Evolutionary conservation across 2,329 filamentous ascomycete genomes (phyloP), one percentile per base, ranked within the genome.

Genomic region (Penicillium concentricum): DNA sequence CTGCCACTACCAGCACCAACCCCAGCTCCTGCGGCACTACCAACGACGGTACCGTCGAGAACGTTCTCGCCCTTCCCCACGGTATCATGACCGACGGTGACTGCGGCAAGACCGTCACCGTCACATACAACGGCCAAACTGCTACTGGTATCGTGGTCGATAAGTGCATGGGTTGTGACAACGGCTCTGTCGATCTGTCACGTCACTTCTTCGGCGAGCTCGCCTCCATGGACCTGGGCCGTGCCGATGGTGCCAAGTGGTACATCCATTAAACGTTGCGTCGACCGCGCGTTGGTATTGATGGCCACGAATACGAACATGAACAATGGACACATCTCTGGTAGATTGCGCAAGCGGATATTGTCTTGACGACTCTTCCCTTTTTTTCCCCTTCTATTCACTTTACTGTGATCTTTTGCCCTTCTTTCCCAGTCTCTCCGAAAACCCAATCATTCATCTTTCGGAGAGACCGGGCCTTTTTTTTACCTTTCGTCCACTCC

Each of bases 161-260:
- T 79, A 91, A 90, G 78, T 94, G 90, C 80, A 83, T 84, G 75
- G 87, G 87, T 65, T 94, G 90, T 73, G 67, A 47, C 59, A 51
- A 66, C 34, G 61, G 71, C 39, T 77, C 80, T 66, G 82, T 91
- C 47, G 88, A 91, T 67, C 79, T 88, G 63, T 84, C 82, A 62
- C 74, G 79, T 59, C 78, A 80, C 64, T 74, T 82, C 59, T 88
- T 86, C 74, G 61, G 67, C n/a, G 75, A 80, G 20, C 76, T 89
- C 42, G 72, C 71, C 26, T 49, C 57, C 10, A 50, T 70, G 10
- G 57, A 51, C 20, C 70, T 69, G 39, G 79, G 79, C 49, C 77
- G 80, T 62, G 67, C 80, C 51, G 15, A 48, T 56, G 74, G 71
- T 54, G 74, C 78, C 45, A 66, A 74, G 75, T 76, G 69, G 68